A percentile compares a stretch with the other conserved stretches of the same genome.
Conservation (phyloP, 257 asterid species). For the Solanum piurae region DNA sequence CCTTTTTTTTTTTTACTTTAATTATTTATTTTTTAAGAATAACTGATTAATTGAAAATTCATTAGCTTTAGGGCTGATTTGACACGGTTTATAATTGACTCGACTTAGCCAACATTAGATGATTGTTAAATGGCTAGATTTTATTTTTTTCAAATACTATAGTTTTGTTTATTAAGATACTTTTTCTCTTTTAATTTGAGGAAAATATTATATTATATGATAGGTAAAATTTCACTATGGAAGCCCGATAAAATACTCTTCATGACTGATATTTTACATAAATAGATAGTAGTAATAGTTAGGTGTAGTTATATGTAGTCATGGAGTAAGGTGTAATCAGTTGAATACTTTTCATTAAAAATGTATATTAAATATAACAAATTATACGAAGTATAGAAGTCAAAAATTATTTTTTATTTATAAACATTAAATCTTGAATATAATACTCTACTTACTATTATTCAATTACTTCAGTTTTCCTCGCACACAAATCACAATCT, state of each 20-base stretch:
- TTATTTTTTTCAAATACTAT: not conserved
- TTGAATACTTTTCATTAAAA: rapidly evolving
- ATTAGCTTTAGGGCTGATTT: not conserved
- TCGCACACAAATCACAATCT: too few relatives aligned
- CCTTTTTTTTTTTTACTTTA: not conserved
- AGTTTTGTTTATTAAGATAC: not conserved
- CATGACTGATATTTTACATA: not conserved
- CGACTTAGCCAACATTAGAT: not conserved
- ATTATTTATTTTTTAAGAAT: not conserved
- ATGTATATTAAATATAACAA: too few relatives aligned
- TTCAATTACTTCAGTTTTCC: too few relatives aligned
- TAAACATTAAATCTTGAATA: not conserved
- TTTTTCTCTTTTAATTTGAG: not conserved
- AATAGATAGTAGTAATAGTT: not conserved
- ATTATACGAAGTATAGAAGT: too few relatives aligned
- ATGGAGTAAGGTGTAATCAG: too few relatives aligned
- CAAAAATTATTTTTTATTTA: too few relatives aligned
- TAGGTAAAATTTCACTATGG: not conserved
- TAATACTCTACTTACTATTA: not conserved
- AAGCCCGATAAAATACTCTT: not conserved
- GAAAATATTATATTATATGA: not conserved
- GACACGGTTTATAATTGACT: not conserved
- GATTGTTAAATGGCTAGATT: not conserved
- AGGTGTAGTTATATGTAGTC: too few relatives aligned
- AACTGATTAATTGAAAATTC: not conserved